phyloP scores from a whole-genome alignment of 2,329 filamentous ascomycete species.

The Calonectria leucothoes region DNA sequence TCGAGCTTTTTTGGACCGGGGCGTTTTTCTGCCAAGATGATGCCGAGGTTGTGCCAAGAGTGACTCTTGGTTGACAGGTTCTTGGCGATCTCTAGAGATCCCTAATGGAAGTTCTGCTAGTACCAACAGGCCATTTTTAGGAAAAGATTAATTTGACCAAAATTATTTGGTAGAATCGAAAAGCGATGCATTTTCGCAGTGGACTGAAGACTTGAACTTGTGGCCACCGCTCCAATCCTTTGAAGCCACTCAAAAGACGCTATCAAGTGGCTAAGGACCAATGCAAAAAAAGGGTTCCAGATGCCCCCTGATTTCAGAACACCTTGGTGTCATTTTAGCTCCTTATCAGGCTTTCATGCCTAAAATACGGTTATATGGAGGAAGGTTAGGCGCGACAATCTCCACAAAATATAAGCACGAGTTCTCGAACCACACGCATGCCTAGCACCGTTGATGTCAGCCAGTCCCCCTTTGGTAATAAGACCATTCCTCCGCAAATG shows the following conservation, averaged over 20 bases:
- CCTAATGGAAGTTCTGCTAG: background rate
- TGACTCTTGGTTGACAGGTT: background rate
- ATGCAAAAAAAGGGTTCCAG: background rate
- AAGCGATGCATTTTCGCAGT: background rate
- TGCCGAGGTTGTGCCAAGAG: no score
- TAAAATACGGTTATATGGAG: no score
- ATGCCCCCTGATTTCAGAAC: no score
- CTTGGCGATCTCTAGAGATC: background rate
- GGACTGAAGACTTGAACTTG: background rate
- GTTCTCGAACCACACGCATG: no score
- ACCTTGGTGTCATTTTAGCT: no score
- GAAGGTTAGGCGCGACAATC: no score
- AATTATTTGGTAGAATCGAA: background rate
- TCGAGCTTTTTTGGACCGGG: background rate
- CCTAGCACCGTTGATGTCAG: no score
- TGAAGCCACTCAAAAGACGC: background rate
- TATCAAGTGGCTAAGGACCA: background rate
- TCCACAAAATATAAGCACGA: no score
- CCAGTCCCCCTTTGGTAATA: no score
- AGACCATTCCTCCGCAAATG: no score
- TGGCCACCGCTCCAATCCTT: background rate
- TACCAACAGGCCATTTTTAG: background rate
- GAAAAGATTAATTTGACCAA: background rate
- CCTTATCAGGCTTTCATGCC: no score
- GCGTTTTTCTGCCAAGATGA: background rate